Percentiles rank a stretch among this genome's conserved stretches.
Conservation (phyloP, 352 stramenopile species). For the Pythium aristosporum region DNA sequence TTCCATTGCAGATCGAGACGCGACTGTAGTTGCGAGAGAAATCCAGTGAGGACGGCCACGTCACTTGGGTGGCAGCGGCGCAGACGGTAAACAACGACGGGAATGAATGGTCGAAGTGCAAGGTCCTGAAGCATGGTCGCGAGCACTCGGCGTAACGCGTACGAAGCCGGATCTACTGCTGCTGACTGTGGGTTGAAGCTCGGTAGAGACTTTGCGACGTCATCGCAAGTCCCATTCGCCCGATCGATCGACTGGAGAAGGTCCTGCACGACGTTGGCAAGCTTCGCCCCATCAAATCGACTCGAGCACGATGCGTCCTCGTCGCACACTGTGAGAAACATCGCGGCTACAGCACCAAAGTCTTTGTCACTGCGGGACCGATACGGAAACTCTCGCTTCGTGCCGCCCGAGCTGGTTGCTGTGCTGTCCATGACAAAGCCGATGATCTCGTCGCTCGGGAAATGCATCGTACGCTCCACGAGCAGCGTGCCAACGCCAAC, state of each 20-base stretch:
- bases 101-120: conserved; percentile 58
- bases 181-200: neutral
- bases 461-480: conserved; percentile 64
- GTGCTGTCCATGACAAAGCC: conserved; percentile 66
- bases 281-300: conserved; percentile 18
- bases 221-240: neutral
- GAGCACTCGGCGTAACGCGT: conserved; percentile 46
- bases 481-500: conserved; percentile 69
- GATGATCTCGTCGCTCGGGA: conserved; percentile 40
- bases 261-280: conserved; percentile 12
- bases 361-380: conserved; percentile 22
- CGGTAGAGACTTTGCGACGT: neutral
- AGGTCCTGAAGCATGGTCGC: conserved; percentile 46
- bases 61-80: conserved; percentile 51
- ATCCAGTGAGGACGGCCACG: conserved; percentile 35
- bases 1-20: neutral
- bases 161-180: conserved; percentile 37
- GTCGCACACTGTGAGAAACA: conserved; percentile 51
- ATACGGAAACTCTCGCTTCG: conserved; percentile 23
- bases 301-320: conserved; percentile 36
- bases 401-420: conserved; percentile 33
- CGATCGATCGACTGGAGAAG: conserved; percentile 22
- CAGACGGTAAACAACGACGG: conserved; percentile 56
- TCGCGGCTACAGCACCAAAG: conserved; percentile 38
- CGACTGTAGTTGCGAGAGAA: conserved; percentile 33